Conservation (phyloP, 2,329 filamentous ascomycete genomes). For the Cladophialophora yegresii region DNA sequence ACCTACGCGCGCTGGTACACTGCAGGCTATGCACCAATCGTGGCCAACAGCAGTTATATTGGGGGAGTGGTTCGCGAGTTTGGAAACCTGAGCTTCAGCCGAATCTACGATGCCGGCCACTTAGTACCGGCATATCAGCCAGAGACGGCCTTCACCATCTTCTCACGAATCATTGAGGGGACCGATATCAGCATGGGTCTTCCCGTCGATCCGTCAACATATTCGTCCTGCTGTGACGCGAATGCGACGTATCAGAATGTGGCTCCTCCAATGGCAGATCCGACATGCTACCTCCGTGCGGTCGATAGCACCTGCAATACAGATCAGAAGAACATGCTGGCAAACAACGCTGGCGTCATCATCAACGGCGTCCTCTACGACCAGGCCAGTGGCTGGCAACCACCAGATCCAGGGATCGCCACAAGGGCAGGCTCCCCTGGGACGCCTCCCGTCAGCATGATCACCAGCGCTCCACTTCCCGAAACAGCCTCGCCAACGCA, state of each 20-base stretch:
- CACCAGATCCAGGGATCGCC: constrained; percentile 39
- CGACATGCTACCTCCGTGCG: constrained; percentile 64
- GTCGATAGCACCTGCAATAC: constrained; percentile 56
- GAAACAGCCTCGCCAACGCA: constrained; percentile 4
- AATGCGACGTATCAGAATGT: constrained; percentile 61
- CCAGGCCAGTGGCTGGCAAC: constrained; percentile 42
- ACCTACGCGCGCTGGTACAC: constrained; percentile 35
- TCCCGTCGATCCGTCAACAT: constrained; percentile 54
- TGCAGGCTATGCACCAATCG: constrained; percentile 53
- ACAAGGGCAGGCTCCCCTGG: constrained; percentile 38
- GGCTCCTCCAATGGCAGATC: constrained; percentile 51
- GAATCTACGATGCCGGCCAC: constrained; percentile 57
- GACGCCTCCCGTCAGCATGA: constrained; percentile 35
- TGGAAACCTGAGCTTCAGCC: constrained; percentile 50
- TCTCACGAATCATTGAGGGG: constrained; percentile 55
- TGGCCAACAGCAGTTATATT: constrained; percentile 52
- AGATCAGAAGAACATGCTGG: constrained; percentile 54
- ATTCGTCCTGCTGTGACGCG: constrained; percentile 59
- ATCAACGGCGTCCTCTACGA: constrained; percentile 62
- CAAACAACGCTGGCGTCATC: constrained; percentile 56
- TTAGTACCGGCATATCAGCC: constrained; percentile 56
- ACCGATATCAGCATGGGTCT: constrained; percentile 54
- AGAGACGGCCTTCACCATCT: constrained; percentile 57
- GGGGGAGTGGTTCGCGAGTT: constrained; percentile 49
- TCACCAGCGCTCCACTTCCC: constrained; percentile 22